These are phyloP conservation scores for Fusarium pseudoanthophilum DNA, from an alignment of 2,329 filamentous ascomycete genomes.

Conservation along the genomic window DNA sequence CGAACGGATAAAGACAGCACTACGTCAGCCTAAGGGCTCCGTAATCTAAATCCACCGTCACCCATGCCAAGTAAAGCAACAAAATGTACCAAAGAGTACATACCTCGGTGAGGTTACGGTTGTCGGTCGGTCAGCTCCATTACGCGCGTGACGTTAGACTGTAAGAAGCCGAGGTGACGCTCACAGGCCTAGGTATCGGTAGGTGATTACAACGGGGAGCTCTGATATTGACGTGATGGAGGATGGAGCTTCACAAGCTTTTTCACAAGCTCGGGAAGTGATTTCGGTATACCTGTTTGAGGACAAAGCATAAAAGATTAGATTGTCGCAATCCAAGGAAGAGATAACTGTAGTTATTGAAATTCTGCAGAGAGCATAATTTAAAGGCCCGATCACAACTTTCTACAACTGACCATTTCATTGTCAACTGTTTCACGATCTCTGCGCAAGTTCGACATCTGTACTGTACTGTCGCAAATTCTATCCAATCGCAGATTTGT, in stretches of 20 bases:
- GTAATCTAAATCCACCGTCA: conserved; percentile 15
- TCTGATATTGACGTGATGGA: conserved; percentile 23
- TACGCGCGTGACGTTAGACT: conserved; percentile 30
- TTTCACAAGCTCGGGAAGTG: conserved; percentile 33
- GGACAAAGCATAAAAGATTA: conserved; percentile 34
- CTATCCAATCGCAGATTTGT: neutral
- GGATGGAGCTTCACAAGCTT: conserved; percentile 37
- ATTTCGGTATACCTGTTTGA: conserved; percentile 29
- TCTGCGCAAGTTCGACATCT: neutral
- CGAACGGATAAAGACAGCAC: conserved; percentile 10
- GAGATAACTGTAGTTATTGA: neutral
- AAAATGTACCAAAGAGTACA: conserved; percentile 29
- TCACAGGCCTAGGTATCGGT: conserved; percentile 6
- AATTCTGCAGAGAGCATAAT: conserved; percentile 14
- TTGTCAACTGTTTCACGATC: conserved; percentile 8
- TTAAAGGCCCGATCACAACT: conserved; percentile 9
- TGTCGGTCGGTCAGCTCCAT: conserved; percentile 32
- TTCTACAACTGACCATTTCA: conserved; percentile 12
- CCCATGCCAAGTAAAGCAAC: conserved; percentile 16
- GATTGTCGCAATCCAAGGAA: conserved; percentile 16
- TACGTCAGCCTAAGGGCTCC: conserved; percentile 28
- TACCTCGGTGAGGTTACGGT: conserved; percentile 30
- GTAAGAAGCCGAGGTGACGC: conserved; percentile 29
- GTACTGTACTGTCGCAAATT: conserved; percentile 4
- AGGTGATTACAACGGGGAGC: conserved; percentile 13